Evolutionary conservation across 768 basidiomycete genomes (phyloP), one percentile per base, ranked within the genome.

Genomic region (Obba rivulosa): DNA sequence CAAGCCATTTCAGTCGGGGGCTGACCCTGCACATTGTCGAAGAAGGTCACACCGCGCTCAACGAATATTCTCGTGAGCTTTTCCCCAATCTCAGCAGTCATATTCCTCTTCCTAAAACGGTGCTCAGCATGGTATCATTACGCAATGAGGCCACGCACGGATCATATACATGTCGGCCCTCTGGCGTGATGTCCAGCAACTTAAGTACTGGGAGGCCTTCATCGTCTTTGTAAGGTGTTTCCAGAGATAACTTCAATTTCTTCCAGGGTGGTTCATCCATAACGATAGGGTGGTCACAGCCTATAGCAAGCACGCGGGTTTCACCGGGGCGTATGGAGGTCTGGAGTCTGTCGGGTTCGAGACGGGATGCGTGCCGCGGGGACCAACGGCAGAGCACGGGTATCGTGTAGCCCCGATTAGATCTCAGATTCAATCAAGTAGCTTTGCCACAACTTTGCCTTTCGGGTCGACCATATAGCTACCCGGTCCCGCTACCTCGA

Each of bases 221-320:
- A 55, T 92, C 88, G 58, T 89, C 84, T 63, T 84, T 89, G 69
- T 90, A 90, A 0, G 86, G 87, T 34, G 80, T 72, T 61, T 92
- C 89, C 25, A 92, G 73, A 1, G 87, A 83, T 9, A 91, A 68
- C 51, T 68, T 82, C 34, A 83, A 69, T 53, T 74, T 74, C 59
- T 77, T 81, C 78, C 81, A 85, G 8, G 70, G 61, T 10, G 72
- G 72, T 31, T 60, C 59, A 10, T 62, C 55, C 55, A 52, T 49
- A 31, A 49, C 34, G 22, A 42, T 18, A 34, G 35, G 17, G 11
- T 10, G 34, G 13, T n/a, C n/a, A 13, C 13, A 31, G 28, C 28
- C 28, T 31, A 31, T 31, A 31, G 28, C 28, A 31, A 13, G 13
- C 28, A 7, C 13, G 28, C 28, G 28, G 28, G 28, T 7, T 31